Evolutionary conservation across 495 filamentous ascomycete genomes (phyloP), one percentile per base, ranked within the genome.

Genomic region (Cladorrhinum samala): DNA sequence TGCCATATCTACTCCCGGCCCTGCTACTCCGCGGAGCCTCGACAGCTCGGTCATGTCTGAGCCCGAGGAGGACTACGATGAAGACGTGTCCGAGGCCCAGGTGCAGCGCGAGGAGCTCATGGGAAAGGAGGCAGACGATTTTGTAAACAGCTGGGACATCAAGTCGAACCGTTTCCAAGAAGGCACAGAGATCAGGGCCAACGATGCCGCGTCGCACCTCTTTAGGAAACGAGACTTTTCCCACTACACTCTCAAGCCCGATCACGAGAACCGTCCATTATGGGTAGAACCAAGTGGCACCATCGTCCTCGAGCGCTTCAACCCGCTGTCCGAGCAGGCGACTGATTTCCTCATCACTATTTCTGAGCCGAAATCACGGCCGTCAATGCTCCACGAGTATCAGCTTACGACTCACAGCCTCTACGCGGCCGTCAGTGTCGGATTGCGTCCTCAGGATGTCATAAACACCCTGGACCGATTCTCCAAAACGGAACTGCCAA

Each of bases 231-330:
- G 72, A 14, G 92, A 98, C 68, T 90, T 92, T 60, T 87, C 86
- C 5, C 85, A 85, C 53, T 75, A 95, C 3, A 67, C 76, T 19
- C 77, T 98, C 54, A 97, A 96, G 68, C 81, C 83, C 6, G 91
- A 97, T 67, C 91, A 95, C 75, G 81, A 81, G 41, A 86, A 86
- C 57, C 84, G 93, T 11, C 93, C 93, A 19, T 74, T 98, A 43
- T 97, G 88, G 87, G 91, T 98, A 59, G 89, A 96, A 68, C 89
- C 89, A 1, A 62, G 76, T 61, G 90, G 88, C 41, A 83, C 83
- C 54, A 91, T 99, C 64, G 89, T 93, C 20, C 77, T 97, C n/a
- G 93, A 99, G 76, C 94, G 89, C 56, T 97, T 96, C 74, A 90
- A 84, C 27, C 87, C 91, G 1, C 70, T 91, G 38, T 86, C 91